Evolutionary conservation across 1,284 basidiomycete species (phyloP).

Genomic region (Cutaneotrichosporon cyanovorans): DNA sequence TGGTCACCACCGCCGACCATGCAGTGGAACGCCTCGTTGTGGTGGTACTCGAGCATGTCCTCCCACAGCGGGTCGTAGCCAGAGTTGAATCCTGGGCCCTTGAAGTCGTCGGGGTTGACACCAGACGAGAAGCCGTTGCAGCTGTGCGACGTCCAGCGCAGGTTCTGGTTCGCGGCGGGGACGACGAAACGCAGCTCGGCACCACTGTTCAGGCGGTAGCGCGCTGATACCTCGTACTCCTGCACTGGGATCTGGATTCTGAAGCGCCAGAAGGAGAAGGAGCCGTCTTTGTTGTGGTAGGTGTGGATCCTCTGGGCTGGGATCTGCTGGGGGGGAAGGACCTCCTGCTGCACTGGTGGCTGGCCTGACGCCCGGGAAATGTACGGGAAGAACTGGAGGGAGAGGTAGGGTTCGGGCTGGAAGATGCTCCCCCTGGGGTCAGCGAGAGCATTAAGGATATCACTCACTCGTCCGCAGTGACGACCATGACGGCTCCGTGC

Average conservation of each 20-base stretch:
- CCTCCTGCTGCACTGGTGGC: background rate
- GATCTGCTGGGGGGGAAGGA: constrained; percentile 36
- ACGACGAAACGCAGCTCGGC: constrained; percentile 74
- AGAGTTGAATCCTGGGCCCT: constrained; percentile 52
- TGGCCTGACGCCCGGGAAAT: constrained; percentile 6
- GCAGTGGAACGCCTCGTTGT: constrained; percentile 71
- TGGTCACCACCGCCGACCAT: constrained; percentile 48
- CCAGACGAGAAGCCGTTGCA: constrained; percentile 53
- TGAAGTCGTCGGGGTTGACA: constrained; percentile 46
- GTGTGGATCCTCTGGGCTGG: constrained; percentile 70
- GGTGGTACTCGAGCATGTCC: constrained; percentile 76
- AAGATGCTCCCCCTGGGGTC: constrained; percentile 64
- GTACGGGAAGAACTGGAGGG: constrained; percentile 51
- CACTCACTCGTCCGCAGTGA: constrained; percentile 49
- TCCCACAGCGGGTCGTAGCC: constrained; percentile 87
- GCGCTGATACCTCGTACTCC: constrained; percentile 63
- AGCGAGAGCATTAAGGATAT: no score
- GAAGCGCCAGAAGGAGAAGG: constrained; percentile 92
- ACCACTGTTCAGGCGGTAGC: constrained; percentile 71
- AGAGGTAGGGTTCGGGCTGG: constrained; percentile 64
- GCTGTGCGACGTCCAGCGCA: constrained; percentile 76
- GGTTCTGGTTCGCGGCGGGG: constrained; percentile 72
- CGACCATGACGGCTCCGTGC: constrained; percentile 78
- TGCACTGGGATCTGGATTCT: constrained; percentile 73
- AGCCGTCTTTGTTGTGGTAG: constrained; percentile 61